Conservation (phyloP, 2,329 filamentous ascomycete species). For the Penicillium sp. region DNA sequence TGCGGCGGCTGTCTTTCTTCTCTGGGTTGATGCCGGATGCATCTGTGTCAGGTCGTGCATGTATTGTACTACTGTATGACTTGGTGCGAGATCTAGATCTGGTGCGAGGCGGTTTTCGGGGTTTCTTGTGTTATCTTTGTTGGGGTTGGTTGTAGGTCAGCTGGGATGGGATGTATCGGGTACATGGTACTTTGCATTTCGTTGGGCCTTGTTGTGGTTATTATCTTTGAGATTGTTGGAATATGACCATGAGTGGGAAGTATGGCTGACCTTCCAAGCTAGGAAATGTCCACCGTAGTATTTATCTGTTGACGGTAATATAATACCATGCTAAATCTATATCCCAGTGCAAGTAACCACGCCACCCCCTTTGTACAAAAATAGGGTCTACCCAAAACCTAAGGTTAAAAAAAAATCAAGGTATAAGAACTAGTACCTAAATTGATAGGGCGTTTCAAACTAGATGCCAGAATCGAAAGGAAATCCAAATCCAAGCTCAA, state of each 20-base stretch:
- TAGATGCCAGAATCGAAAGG: slow-evolving; percentile 11
- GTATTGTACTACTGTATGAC: background rate
- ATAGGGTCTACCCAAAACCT: background rate
- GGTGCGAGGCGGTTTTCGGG: background rate
- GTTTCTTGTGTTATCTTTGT: background rate
- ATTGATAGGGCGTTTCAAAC: slow-evolving; percentile 12
- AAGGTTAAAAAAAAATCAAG: background rate
- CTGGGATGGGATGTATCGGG: background rate
- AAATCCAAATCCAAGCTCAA: background rate
- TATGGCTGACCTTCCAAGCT: background rate
- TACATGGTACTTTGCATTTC: background rate
- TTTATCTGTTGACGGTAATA: background rate
- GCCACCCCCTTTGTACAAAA: background rate
- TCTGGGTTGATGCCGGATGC: background rate
- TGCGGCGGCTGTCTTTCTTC: background rate
- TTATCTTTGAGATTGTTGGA: background rate
- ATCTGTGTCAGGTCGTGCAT: slow-evolving; percentile 1
- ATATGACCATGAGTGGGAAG: background rate
- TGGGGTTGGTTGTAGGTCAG: background rate
- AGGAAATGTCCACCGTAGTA: background rate
- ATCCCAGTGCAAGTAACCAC: background rate
- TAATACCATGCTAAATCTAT: background rate
- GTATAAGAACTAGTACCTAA: slow-evolving; percentile 5
- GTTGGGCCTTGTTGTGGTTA: no score
- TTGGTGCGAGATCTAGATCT: slow-evolving; percentile 1